A percentile compares a stretch with the other conserved stretches of the same genome.
phyloP scores from a whole-genome alignment of 768 basidiomycete species.

The Macrolepiota fuliginosa region DNA sequence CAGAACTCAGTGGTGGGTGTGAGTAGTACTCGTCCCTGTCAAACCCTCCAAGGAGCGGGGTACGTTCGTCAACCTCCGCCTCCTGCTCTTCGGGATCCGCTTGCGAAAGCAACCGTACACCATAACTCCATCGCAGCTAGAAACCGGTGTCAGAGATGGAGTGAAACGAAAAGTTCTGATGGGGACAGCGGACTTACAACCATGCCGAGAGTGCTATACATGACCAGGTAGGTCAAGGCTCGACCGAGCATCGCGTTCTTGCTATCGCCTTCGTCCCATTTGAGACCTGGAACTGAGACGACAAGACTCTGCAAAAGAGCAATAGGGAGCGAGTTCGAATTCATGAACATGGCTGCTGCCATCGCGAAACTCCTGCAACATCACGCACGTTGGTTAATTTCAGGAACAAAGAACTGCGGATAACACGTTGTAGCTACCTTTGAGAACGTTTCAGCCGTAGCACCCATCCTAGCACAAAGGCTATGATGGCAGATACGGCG shows the following conservation, averaged over 20 bases:
- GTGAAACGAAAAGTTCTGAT: not conserved
- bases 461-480: conserved; percentile 57
- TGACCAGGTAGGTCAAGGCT: conserved; percentile 83
- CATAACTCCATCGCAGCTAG: conserved; percentile 91
- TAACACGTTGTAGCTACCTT: conserved; percentile 40
- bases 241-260: conserved; percentile 89
- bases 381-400: conserved; percentile 1
- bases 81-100: conserved; percentile 47
- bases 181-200: conserved; percentile 53
- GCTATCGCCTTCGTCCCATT: conserved; percentile 80
- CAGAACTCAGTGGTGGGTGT: conserved; percentile 6
- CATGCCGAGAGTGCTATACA: conserved; percentile 96
- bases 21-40: conserved; percentile 14
- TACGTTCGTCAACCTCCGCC: conserved; percentile 26
- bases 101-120: conserved; percentile 75
- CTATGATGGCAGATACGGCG: conserved; percentile 62
- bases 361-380: conserved; percentile 66
- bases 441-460: conserved; percentile 75
- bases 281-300: conserved; percentile 75
- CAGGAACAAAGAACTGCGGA: not conserved
- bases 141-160: conserved; percentile 1
- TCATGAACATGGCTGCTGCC: conserved; percentile 88
- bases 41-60: conserved; percentile 31
- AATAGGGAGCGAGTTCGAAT: conserved; percentile 92
- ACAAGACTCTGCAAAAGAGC: conserved; percentile 92